Evolutionary conservation across 306 rosid genomes (phyloP).

Genomic region (Cucurbita argyrosperma): DNA sequence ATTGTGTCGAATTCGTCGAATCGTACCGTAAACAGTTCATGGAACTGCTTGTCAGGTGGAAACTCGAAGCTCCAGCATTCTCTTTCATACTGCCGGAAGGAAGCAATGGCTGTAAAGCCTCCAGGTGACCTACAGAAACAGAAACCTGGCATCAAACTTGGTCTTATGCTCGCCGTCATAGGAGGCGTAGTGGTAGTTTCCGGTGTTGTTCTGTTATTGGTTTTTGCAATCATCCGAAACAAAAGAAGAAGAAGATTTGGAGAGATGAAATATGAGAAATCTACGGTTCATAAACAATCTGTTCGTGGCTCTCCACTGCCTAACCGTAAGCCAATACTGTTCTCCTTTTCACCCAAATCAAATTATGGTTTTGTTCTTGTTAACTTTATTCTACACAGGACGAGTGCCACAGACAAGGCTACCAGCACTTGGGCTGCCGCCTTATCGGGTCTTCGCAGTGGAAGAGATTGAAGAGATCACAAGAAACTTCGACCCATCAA

Average conservation of each 20-base stretch:
- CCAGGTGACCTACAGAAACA: conserved; percentile 14
- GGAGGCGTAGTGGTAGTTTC: conserved; percentile 36
- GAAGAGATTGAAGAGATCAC: conserved; percentile 84
- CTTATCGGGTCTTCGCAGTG: conserved; percentile 46
- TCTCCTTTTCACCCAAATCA: background rate
- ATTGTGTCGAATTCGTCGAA: conserved; percentile 35
- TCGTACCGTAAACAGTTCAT: conserved; percentile 29
- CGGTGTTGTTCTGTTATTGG: conserved; percentile 26
- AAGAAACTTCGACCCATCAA: conserved; percentile 45
- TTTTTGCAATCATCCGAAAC: conserved; percentile 30
- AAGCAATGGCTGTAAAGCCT: conserved; percentile 53
- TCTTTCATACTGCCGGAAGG: conserved; percentile 32
- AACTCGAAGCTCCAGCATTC: conserved; percentile 32
- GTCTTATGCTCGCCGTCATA: conserved; percentile 32
- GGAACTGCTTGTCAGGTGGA: conserved; percentile 59
- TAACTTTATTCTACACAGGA: conserved; percentile 20
- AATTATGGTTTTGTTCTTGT: background rate
- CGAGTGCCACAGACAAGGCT: conserved; percentile 35
- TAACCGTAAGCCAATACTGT: conserved; percentile 21
- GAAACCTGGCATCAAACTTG: conserved; percentile 23
- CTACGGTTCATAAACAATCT: conserved; percentile 25
- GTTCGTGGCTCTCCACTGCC: conserved; percentile 19
- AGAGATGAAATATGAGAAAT: conserved; percentile 12
- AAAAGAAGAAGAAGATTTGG: conserved; percentile 15
- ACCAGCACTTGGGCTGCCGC: conserved; percentile 40